Conservation (phyloP, 352 stramenopile genomes). For the Globisporangium paddicum region DNA sequence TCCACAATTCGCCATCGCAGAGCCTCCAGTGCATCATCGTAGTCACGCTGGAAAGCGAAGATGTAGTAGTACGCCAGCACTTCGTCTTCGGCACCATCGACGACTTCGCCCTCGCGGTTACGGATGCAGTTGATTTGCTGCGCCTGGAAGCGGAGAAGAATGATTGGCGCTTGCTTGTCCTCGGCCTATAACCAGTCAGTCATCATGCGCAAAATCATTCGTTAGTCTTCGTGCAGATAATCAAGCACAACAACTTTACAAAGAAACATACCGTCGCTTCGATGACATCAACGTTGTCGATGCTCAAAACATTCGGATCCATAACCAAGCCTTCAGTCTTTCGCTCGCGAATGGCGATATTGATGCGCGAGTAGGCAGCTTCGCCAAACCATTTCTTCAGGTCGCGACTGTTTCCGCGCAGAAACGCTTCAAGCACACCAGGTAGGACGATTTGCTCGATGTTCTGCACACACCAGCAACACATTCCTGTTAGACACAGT, state of each 20-base stretch:
- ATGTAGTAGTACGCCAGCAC: constrained; percentile 98
- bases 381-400: constrained; percentile 96
- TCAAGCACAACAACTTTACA: background rate
- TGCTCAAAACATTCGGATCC: constrained; percentile 95
- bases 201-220: background rate
- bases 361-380: constrained; percentile 93
- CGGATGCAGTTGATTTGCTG: constrained; percentile 99
- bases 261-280: constrained; percentile 69
- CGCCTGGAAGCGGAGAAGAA: constrained; percentile 96
- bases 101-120: constrained; percentile 95
- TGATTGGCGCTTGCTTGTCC: constrained; percentile 91
- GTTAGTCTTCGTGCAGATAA: background rate
- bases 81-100: constrained; percentile 96
- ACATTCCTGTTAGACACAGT: background rate
- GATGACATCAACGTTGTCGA: constrained; percentile 97
- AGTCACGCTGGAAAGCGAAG: constrained; percentile 96
- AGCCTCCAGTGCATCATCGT: constrained; percentile 91
- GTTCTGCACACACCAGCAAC: constrained; percentile 29
- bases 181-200: constrained; percentile 52
- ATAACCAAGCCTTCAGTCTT: constrained; percentile 92
- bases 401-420: constrained; percentile 93
- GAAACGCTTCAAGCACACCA: constrained; percentile 93
- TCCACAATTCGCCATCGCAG: constrained; percentile 87
- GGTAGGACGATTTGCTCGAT: constrained; percentile 93
- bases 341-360: constrained; percentile 91